Evolutionary conservation across 306 rosid species (phyloP).

Genomic region (Lagenaria siceraria): DNA sequence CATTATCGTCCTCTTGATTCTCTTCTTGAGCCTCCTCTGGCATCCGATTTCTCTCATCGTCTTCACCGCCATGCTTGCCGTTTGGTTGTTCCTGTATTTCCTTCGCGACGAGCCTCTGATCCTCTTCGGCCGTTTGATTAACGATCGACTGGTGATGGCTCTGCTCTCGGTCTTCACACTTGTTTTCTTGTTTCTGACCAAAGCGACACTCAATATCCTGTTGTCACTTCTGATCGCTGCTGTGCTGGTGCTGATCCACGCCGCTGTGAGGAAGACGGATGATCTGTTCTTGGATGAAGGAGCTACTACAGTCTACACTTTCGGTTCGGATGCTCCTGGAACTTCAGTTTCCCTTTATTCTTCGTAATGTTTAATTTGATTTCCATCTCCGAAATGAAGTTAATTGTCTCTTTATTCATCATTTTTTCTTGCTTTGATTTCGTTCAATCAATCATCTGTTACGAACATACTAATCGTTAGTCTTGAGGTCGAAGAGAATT

Average conservation of each 20-base stretch:
- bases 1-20: conserved; percentile 30
- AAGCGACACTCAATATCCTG: conserved; percentile 46
- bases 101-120: conserved; percentile 73
- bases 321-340: conserved; percentile 19
- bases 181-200: conserved; percentile 47
- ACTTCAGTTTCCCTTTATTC: not conserved
- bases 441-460: not conserved
- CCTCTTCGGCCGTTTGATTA: conserved; percentile 31
- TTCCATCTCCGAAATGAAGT: not conserved
- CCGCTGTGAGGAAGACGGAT: conserved; percentile 40
- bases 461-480: not conserved
- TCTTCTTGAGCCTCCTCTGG: conserved; percentile 73
- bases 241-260: conserved; percentile 37
- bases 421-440: not conserved
- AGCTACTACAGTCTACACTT: conserved; percentile 12
- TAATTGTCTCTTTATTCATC: not conserved
- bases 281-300: conserved; percentile 55
- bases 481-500: not conserved
- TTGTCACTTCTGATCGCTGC: conserved; percentile 32
- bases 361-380: not conserved
- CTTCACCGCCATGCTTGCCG: conserved; percentile 36
- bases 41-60: conserved; percentile 80
- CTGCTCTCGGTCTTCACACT: conserved; percentile 46
- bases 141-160: conserved; percentile 47
- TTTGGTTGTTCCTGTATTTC: conserved; percentile 77